These are phyloP conservation scores for Sugiyamaella paludigena DNA, from an alignment of 1,139 yeast species.

Conservation along the genomic window DNA sequence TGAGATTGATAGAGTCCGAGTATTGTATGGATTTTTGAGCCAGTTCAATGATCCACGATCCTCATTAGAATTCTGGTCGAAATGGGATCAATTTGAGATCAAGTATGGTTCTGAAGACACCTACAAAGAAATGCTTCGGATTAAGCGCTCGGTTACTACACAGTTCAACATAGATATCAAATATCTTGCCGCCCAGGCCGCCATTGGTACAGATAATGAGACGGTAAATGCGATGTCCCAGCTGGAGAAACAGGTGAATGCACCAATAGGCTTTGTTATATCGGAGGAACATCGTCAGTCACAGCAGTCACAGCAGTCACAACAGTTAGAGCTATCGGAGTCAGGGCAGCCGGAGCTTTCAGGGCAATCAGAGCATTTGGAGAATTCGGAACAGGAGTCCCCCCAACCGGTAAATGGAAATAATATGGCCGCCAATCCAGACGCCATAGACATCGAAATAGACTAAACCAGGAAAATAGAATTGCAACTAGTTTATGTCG, in stretches of 20 bases:
- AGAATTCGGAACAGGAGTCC: conserved; percentile 30
- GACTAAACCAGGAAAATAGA: no score
- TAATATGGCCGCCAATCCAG: conserved; percentile 47
- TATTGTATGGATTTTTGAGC: conserved; percentile 50
- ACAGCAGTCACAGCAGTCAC: not conserved
- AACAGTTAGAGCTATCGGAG: conserved; percentile 19
- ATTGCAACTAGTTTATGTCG: not conserved
- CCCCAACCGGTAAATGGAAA: conserved; percentile 22
- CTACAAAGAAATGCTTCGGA: conserved; percentile 70
- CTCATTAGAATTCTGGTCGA: conserved; percentile 48
- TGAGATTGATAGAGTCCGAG: conserved; percentile 60
- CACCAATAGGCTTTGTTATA: conserved; percentile 58
- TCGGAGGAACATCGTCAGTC: conserved; percentile 36
- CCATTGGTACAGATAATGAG: conserved; percentile 5
- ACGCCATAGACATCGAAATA: conserved; percentile 64
- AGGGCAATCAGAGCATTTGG: not conserved
- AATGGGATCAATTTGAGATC: conserved; percentile 75
- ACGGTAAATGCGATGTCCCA: conserved; percentile 14
- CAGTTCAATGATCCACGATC: conserved; percentile 46
- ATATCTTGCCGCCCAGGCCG: conserved; percentile 32
- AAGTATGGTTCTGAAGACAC: conserved; percentile 66
- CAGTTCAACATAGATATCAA: conserved; percentile 42
- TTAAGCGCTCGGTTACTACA: conserved; percentile 53
- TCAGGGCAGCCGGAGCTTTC: conserved; percentile 16
- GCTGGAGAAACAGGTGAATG: conserved; percentile 32